A percentile compares a stretch with the other conserved stretches of the same genome.
Evolutionary conservation across 1,139 yeast species (phyloP).

Genomic region (Yamadazyma dushanensis): DNA sequence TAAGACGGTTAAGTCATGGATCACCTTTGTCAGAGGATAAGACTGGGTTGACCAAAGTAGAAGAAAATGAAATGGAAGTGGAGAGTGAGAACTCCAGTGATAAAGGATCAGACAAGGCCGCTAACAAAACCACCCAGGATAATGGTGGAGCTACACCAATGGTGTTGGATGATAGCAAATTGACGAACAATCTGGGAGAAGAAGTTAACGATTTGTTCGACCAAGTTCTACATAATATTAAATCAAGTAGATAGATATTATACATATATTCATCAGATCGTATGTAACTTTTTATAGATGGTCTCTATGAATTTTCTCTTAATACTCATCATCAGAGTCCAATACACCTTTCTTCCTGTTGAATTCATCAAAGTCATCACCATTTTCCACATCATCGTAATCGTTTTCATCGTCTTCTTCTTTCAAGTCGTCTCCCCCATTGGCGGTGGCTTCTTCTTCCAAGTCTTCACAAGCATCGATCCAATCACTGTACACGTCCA

Average conservation of each 20-base stretch:
- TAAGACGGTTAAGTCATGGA: conserved; percentile 7
- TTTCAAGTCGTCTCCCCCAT: conserved; percentile 18
- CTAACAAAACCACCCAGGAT: too few relatives aligned
- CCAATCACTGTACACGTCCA: conserved; percentile 97
- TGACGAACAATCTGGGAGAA: conserved; percentile 9
- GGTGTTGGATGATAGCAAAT: conserved; percentile 7
- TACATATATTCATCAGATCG: background rate
- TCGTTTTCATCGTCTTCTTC: conserved; percentile 30
- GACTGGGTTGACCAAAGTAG: too few relatives aligned
- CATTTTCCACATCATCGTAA: conserved; percentile 29
- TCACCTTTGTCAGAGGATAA: background rate
- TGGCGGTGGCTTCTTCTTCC: conserved; percentile 53
- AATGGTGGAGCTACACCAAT: conserved; percentile 9
- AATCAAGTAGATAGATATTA: conserved; percentile 11
- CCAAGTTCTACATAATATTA: conserved; percentile 15
- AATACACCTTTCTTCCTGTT: conserved; percentile 17
- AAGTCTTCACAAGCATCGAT: conserved; percentile 98
- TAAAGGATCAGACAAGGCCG: background rate
- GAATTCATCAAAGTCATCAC: conserved; percentile 18
- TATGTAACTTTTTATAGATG: background rate
- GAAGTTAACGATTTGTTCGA: conserved; percentile 18
- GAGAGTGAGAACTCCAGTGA: background rate
- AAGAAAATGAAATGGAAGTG: too few relatives aligned
- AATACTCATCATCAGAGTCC: conserved; percentile 30
- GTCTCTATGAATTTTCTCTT: too few relatives aligned